These are phyloP conservation scores for Passalora sequoiae DNA, from an alignment of 2,329 filamentous ascomycete genomes.

Conservation along the genomic window DNA sequence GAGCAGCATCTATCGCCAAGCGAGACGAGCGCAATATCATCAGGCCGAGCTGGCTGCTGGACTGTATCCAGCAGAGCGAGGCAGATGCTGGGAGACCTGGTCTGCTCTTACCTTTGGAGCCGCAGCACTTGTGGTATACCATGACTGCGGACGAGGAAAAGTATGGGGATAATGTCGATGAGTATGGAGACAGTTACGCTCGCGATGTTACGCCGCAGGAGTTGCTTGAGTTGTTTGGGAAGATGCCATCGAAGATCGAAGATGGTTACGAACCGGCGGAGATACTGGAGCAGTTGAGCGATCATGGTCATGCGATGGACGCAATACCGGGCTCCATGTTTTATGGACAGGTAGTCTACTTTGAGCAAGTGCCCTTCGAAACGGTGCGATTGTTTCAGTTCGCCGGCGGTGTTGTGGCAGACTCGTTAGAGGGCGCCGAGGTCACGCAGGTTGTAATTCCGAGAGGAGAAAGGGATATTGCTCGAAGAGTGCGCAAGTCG, in stretches of 20 bases:
- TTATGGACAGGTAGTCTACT: slow-evolving; percentile 42
- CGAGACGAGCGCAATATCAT: slow-evolving; percentile 66
- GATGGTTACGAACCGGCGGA: slow-evolving; percentile 43
- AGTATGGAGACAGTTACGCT: slow-evolving; percentile 76
- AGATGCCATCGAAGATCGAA: slow-evolving; percentile 50
- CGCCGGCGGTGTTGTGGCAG: slow-evolving; percentile 57
- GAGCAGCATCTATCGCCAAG: slow-evolving; percentile 78
- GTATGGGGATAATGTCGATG: slow-evolving; percentile 62
- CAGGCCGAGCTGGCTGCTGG: slow-evolving; percentile 73
- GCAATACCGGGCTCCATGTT: slow-evolving; percentile 51
- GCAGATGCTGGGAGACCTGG: slow-evolving; percentile 49
- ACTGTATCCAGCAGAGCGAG: slow-evolving; percentile 64
- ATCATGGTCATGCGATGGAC: slow-evolving; percentile 52
- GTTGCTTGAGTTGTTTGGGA: slow-evolving; percentile 48
- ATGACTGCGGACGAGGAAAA: slow-evolving; percentile 51
- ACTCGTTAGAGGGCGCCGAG: slow-evolving; percentile 46
- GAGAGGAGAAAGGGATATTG: slow-evolving; percentile 37
- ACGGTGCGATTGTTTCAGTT: slow-evolving; percentile 49
- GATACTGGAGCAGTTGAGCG: slow-evolving; percentile 54
- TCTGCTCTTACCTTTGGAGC: slow-evolving; percentile 61
- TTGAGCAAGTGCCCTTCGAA: slow-evolving; percentile 36
- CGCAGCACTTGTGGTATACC: slow-evolving; percentile 67
- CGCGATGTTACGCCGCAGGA: slow-evolving; percentile 63
- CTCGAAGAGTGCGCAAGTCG: slow-evolving; percentile 21
- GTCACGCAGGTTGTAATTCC: slow-evolving; percentile 68